Evolutionary conservation across 225 moss, liverwort and hornwort genomes (phyloP).

Genomic region (Lunularia cruciata): DNA sequence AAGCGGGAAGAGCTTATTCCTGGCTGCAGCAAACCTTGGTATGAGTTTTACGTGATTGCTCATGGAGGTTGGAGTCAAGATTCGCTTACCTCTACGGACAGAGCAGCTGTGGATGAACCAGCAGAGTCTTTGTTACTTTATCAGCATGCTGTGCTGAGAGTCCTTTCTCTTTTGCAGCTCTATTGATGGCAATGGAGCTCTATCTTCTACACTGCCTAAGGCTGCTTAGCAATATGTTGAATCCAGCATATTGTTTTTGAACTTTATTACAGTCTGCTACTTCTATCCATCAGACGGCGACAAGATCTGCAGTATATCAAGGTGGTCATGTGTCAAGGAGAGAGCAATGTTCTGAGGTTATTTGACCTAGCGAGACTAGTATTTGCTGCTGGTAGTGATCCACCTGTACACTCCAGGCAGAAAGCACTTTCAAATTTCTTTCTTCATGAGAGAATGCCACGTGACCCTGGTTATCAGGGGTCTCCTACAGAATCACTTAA

Average conservation of each 20-base stretch:
- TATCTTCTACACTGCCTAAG: slow-evolving; percentile 24
- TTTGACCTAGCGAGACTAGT: slow-evolving; percentile 16
- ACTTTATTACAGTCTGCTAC: slow-evolving; percentile 10
- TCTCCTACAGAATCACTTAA: slow-evolving; percentile 23
- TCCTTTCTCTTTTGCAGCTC: slow-evolving; percentile 25
- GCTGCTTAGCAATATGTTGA: slow-evolving; percentile 20
- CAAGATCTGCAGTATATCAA: slow-evolving; percentile 25
- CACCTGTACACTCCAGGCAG: slow-evolving; percentile 18
- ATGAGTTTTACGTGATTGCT: background rate
- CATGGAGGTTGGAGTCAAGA: background rate
- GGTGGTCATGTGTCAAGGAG: slow-evolving; percentile 24
- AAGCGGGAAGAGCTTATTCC: background rate
- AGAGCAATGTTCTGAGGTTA: slow-evolving; percentile 16
- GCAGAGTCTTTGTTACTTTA: background rate
- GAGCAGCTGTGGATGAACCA: background rate
- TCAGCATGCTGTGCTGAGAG: slow-evolving; percentile 28
- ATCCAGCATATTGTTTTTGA: slow-evolving; percentile 10
- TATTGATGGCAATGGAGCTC: slow-evolving; percentile 22
- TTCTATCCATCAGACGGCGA: slow-evolving; percentile 12
- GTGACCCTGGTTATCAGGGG: slow-evolving; percentile 25
- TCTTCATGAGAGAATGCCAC: slow-evolving; percentile 13
- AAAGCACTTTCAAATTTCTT: background rate
- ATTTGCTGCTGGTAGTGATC: slow-evolving; percentile 22
- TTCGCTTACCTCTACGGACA: background rate
- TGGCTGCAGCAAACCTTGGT: background rate